Base-by-base conservation (phyloP, 2,329 filamentous ascomycete species). In the Colletotrichum salicis region DNA sequence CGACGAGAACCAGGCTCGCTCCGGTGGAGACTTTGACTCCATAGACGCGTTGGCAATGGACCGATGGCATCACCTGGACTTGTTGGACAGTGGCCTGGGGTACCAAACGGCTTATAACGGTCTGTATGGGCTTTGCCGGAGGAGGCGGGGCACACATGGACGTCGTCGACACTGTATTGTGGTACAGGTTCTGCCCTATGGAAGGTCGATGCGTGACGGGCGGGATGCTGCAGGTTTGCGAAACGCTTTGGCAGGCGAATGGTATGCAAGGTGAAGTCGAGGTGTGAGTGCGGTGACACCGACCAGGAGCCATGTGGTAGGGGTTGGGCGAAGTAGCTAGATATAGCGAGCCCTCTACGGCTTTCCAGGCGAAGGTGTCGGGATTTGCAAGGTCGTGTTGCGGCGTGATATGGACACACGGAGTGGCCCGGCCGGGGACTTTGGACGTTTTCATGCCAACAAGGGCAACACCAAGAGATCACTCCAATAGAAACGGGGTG, bases 21-120 rank as follows among this genome's bases (percentile, higher is more conserved):
- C 80, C 82, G 64, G 86, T 81, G n/a, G 82, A 83, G 55, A 85
- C 77, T 41, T 78, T 79, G 64, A 87, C 79, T 73, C 81, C 79
- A 77, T 85, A 88, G 62, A 82, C 78, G 65, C 82, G 81, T 68
- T 85, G 82, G 10, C 82, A 80, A 12, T 82, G 78, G 62, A 78
- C 76, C 3, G 82, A 82, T 31, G 80, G 80, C 31, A 84, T 74
- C 19, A 77, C 74, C 35, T 78, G 77, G 59, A 84, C 74, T 33
- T 78, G 77, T 33, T 79, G 75, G 66, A 86, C 75, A 29, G 75
- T 77, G 45, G 78, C 74, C 63, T 78, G 75, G 56, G 80, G 79
- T 29, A 82, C 64, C 69, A 78, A 73, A 76, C 75, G 73, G 72
- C 75, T 78, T 72, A 86, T 78, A 62, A 82, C 78, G 27, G 78